A percentile compares a stretch with the other conserved stretches of the same genome.
Evolutionary conservation across 1,139 yeast genomes (phyloP).

Genomic region (Yamadazyma songkhlaensis): DNA sequence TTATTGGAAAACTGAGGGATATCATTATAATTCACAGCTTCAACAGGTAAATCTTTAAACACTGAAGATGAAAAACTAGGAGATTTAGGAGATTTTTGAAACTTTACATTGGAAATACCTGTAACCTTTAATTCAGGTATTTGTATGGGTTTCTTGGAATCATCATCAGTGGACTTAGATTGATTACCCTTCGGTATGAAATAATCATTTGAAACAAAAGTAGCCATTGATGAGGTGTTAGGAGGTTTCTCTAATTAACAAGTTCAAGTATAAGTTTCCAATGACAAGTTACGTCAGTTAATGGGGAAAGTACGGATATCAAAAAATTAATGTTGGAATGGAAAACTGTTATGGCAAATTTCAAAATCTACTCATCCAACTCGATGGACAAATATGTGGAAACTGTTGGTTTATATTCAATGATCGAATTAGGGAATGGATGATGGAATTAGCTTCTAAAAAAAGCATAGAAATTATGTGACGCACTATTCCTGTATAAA

Average conservation of each 20-base stretch:
- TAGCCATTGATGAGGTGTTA: not conserved
- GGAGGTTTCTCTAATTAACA: too few species aligned
- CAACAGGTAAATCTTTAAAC: constrained; percentile 5
- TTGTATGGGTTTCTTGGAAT: not conserved
- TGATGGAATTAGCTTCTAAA: not conserved
- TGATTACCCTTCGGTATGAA: not conserved
- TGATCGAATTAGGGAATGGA: too few species aligned
- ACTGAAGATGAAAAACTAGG: constrained; percentile 4
- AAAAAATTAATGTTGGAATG: too few species aligned
- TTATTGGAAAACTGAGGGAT: not conserved
- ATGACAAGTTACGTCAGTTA: too few species aligned
- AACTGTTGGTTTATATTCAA: too few species aligned
- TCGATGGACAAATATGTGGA: too few species aligned
- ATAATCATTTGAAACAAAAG: constrained; percentile 2
- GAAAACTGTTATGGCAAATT: too few species aligned
- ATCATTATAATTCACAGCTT: not conserved
- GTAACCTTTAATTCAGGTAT: constrained; percentile 7
- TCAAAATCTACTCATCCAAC: too few species aligned
- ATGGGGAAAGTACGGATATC: too few species aligned
- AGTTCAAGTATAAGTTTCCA: too few species aligned
- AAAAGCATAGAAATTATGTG: not conserved
- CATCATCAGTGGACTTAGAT: not conserved
- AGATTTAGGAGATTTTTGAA: constrained; percentile 6
- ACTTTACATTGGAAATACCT: constrained; percentile 2
- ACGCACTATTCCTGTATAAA: too few species aligned